Evolutionary conservation across 495 filamentous ascomycete genomes (phyloP), one percentile per base, ranked within the genome.

Genomic region (Xylaria venustula): DNA sequence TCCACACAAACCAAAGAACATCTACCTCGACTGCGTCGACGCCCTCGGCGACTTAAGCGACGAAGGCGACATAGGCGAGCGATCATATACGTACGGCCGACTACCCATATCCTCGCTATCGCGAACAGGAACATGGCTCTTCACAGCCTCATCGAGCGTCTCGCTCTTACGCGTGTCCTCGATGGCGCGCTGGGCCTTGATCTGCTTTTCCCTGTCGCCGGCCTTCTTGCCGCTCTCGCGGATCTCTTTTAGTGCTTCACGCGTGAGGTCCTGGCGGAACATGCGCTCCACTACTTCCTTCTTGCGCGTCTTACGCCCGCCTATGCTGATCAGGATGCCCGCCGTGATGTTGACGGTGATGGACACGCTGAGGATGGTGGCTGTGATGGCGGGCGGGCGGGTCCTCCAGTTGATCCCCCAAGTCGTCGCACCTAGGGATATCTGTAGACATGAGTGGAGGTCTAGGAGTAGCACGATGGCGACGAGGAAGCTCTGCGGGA

Each of bases 211-310:
- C 54, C 77, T 79, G 61, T 80, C 72, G 64, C 81, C 84, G 50
- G 81, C 77, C 75, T 87, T 89, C 72, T 84, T 67, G 19, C 66
- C 69, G 26, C 46, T 60, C 48, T 54, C 55, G 17, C 66, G 77
- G 48, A 91, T 81, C 70, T 87, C 87, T 60, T 85, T 80, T 74
- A 93, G 89, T 0, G 87, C 89, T 66, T 90, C 83, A 34, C 80
- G 76, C 2, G 90, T 93, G 49, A 92, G 73, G 50, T 90, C 82
- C 71, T 92, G 89, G 12, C 87, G 81, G 65, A 85, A 82, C 66
- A 92, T 81, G 26, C 85, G 82, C 69, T 92, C 88, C 0, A 91
- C 73, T 1, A 93, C 87, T 49, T 93, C 89, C 82, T 90, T 90
- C 81, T 93, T 93, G 23, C 90, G 82, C 0, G 88, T 88, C 26